Evolutionary conservation across 2,329 filamentous ascomycete genomes (phyloP).

Genomic region (Hypoxylon sp.): DNA sequence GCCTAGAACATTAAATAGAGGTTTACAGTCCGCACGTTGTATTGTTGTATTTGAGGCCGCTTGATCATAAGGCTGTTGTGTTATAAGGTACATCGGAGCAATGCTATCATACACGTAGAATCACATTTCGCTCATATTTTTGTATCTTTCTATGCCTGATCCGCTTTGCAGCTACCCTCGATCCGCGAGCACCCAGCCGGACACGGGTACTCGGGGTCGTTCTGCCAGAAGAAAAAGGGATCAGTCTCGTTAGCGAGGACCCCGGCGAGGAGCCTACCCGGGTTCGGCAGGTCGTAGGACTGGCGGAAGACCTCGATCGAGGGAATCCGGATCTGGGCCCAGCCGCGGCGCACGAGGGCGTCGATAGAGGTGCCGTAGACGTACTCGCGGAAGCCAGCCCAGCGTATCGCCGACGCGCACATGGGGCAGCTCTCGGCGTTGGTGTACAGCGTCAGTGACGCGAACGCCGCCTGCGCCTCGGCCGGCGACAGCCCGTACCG

Average conservation of each 20-base stretch:
- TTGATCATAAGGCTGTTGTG: background rate
- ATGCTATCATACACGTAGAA: no score
- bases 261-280: slow-evolving; percentile 52
- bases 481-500: slow-evolving; percentile 51
- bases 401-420: slow-evolving; percentile 64
- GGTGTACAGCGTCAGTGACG: slow-evolving; percentile 60
- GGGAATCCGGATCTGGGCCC: slow-evolving; percentile 58
- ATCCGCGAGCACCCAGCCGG: slow-evolving; percentile 24
- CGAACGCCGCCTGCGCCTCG: slow-evolving; percentile 55
- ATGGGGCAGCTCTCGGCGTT: slow-evolving; percentile 66
- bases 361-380: slow-evolving; percentile 62
- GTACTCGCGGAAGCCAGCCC: slow-evolving; percentile 63
- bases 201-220: slow-evolving; percentile 42
- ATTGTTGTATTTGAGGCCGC: no score
- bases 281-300: slow-evolving; percentile 47
- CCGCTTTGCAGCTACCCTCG: slow-evolving; percentile 18
- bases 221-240: slow-evolving; percentile 63
- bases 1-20: no score
- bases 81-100: no score
- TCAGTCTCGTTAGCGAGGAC: slow-evolving; percentile 63
- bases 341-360: slow-evolving; percentile 55
- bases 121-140: no score
- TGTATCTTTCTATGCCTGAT: background rate
- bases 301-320: slow-evolving; percentile 56
- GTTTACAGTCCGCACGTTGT: no score